These are phyloP conservation scores for Candida succiphila DNA, from an alignment of 805 yeast genomes.

Conservation along the genomic window DNA sequence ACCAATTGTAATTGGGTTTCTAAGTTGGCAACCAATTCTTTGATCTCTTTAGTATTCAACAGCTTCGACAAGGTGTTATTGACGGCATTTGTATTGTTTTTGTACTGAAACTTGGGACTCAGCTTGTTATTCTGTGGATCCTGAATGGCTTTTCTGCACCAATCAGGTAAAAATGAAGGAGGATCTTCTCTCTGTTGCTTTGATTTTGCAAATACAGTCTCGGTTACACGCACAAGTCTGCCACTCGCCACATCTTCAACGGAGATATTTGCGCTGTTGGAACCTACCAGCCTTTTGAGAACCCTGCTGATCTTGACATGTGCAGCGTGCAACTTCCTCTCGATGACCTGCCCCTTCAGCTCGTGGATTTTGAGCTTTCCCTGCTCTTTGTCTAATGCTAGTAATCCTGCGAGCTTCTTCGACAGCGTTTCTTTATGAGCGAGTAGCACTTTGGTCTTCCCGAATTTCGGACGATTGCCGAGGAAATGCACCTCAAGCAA, in stretches of 20 bases:
- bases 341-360: constrained; percentile 34
- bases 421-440: constrained; percentile 29
- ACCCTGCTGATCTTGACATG: constrained; percentile 29
- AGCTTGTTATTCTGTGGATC: constrained; percentile 20
- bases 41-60: constrained; percentile 34
- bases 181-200: constrained; percentile 23
- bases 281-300: constrained; percentile 13
- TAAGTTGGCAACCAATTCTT: constrained; percentile 16
- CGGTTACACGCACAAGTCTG: constrained; percentile 8
- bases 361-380: constrained; percentile 35
- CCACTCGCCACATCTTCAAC: no score
- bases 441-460: constrained; percentile 36
- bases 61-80: constrained; percentile 39
- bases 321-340: constrained; percentile 39
- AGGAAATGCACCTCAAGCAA: constrained; percentile 41
- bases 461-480: constrained; percentile 33
- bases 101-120: constrained; percentile 41
- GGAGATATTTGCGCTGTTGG: constrained; percentile 4
- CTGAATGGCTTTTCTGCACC: constrained; percentile 19
- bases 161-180: constrained; percentile 26
- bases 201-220: constrained; percentile 17
- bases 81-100: constrained; percentile 25
- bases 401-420: constrained; percentile 5
- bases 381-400: constrained; percentile 26
- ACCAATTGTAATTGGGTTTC: constrained; percentile 17